Evolutionary conservation across 1,284 basidiomycete species (phyloP), one percentile per base, ranked within the genome.

Genomic region (Cystobasidium sp.): DNA sequence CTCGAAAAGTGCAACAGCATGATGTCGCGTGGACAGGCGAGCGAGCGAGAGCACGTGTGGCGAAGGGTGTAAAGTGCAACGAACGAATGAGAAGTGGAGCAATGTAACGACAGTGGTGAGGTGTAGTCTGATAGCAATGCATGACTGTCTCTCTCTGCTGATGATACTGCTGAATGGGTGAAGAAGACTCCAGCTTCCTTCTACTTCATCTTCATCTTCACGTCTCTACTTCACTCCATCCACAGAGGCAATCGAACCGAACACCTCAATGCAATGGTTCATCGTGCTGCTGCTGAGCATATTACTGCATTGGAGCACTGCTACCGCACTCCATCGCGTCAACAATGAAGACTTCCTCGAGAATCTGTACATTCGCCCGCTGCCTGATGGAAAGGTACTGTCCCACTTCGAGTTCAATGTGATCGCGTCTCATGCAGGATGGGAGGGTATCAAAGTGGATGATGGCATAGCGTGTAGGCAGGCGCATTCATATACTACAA

Each of bases 351-450:
- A 55, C 0, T 83, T 81, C 72, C 24, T 70, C 49, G 95, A 98
- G 83, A 82, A 87, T 44, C 86, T 98, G 6, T 84, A 85, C 1
- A 82, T 98, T 24, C 87, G 87, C 56, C 89, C 92, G 0, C 86
- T 97, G 20, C 84, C 86, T 18, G 93, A 97, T 82, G 96, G 95
- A 66, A 90, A 90, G 79, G 87, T 98, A 31, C 86, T 88, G 0
- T 87, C 93, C 0, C 86, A 87, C n/a, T 97, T 98, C 84, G 86
- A 89, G 1, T 97, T 97, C 82, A 88, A 84, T 31, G 92, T 89
- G 0, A 78, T 89, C 39, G 84, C 91, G 55, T 83, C 84, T 52
- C 59, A 76, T 72, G 68, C 56, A 22, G 59, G 64, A 12, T 61
- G 55, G 56, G 81, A 80, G 75, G 59, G 87, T 84, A 18, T 85